A percentile compares a stretch with the other conserved stretches of the same genome.
These are phyloP conservation scores for Amanita muscaria DNA, from an alignment of 768 basidiomycete species.

Conservation along the genomic window DNA sequence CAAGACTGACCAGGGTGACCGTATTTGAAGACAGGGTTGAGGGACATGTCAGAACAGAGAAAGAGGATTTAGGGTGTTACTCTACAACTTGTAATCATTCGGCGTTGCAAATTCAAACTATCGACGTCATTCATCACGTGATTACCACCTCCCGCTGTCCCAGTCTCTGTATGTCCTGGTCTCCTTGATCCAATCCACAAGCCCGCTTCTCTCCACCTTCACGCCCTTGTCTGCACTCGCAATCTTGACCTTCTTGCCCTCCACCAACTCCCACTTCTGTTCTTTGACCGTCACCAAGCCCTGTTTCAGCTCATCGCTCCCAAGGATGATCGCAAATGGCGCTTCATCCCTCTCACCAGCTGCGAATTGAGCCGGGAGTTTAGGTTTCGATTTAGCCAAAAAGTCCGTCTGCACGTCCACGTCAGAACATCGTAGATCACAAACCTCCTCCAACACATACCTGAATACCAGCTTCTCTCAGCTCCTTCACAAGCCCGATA, in stretches of 20 bases:
- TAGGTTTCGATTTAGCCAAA: conserved; percentile 88
- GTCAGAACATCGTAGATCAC: too few relatives aligned
- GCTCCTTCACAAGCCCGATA: conserved; percentile 66
- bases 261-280: conserved; percentile 72
- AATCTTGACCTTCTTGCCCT: conserved; percentile 63
- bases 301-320: conserved; percentile 72
- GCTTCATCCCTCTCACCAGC: conserved; percentile 87
- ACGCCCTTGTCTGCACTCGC: conserved; percentile 56
- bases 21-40: conserved; percentile 32
- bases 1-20: conserved; percentile 43
- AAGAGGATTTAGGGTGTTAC: too few relatives aligned
- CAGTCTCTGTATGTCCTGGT: conserved; percentile 38
- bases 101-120: neutral
- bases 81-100: neutral
- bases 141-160: conserved; percentile 20
- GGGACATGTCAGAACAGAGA: conserved; percentile 1
- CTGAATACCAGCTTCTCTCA: conserved; percentile 85
- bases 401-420: conserved; percentile 76
- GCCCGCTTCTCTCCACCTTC: conserved; percentile 50
- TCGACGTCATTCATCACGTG: conserved; percentile 3
- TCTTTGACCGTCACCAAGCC: conserved; percentile 90
- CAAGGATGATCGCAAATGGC: conserved; percentile 90
- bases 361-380: conserved; percentile 78
- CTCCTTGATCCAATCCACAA: conserved; percentile 55
- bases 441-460: too few relatives aligned